Evolutionary conservation across 768 basidiomycete genomes (phyloP).

Genomic region (Kondoa subrosea): DNA sequence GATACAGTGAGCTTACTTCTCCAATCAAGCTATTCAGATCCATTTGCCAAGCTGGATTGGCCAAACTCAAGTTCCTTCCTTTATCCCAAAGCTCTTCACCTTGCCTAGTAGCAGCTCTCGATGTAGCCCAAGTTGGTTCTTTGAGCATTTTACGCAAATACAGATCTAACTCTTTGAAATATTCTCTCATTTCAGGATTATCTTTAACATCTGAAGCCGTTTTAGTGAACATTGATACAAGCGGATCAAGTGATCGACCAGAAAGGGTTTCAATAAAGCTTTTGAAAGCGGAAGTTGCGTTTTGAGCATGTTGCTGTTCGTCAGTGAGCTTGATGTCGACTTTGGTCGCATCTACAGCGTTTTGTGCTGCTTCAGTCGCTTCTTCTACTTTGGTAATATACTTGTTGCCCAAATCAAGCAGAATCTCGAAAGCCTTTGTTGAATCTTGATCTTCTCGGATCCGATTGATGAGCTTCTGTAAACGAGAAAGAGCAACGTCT

Average conservation of each 20-base stretch:
- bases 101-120: not conserved
- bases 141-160: not conserved
- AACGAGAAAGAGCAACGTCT: not conserved
- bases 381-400: constrained; percentile 3
- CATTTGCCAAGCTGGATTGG: not conserved
- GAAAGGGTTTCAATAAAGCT: not conserved
- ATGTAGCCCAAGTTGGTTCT: not conserved
- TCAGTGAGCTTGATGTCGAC: not conserved
- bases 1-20: not conserved
- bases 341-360: not conserved
- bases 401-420: not conserved
- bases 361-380: not conserved
- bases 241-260: not conserved
- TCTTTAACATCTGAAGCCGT: not conserved
- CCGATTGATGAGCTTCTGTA: not conserved
- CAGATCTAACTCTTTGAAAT: not conserved
- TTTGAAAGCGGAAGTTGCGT: not conserved
- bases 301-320: constrained; percentile 3
- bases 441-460: not conserved
- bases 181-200: not conserved
- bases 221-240: not conserved
- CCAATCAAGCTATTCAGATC: not conserved
- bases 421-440: not conserved
- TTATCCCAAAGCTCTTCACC: not conserved
- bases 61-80: not conserved